Evolutionary conservation across 805 yeast species (phyloP).

Genomic region (Wickerhamiella australiensis): DNA sequence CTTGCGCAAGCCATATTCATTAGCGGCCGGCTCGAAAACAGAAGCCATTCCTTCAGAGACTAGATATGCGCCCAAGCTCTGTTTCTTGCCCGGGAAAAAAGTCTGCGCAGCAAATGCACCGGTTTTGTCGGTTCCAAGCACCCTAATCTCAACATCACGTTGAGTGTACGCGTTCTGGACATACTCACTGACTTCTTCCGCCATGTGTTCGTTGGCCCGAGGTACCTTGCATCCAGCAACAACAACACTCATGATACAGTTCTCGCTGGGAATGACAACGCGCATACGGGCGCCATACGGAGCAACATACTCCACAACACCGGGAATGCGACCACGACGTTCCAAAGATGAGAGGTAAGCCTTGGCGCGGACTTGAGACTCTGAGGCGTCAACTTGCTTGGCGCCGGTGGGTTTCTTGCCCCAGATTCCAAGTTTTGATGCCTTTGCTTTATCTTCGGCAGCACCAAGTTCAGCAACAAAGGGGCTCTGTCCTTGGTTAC

Average conservation of each 20-base stretch:
- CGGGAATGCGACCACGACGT: constrained; percentile 52
- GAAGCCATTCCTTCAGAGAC: constrained; percentile 52
- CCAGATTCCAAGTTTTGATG: constrained; percentile 49
- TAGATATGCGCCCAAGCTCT: constrained; percentile 38
- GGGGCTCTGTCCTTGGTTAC: constrained; percentile 60
- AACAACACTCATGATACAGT: constrained; percentile 53
- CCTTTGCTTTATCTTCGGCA: constrained; percentile 49
- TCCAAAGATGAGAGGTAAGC: constrained; percentile 59
- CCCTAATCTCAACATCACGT: constrained; percentile 58
- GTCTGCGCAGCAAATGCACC: constrained; percentile 74
- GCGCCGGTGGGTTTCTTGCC: constrained; percentile 43
- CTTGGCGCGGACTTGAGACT: constrained; percentile 55
- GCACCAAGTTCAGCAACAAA: constrained; percentile 70
- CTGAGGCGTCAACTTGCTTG: constrained; percentile 71
- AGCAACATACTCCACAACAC: constrained; percentile 59
- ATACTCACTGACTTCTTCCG: constrained; percentile 42
- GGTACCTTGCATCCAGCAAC: constrained; percentile 58
- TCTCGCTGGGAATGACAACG: constrained; percentile 58
- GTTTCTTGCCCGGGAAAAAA: constrained; percentile 33
- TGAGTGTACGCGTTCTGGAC: constrained; percentile 49
- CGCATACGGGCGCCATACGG: constrained; percentile 52
- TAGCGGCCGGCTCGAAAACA: constrained; percentile 53
- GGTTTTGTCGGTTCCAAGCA: constrained; percentile 57
- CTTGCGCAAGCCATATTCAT: constrained; percentile 41
- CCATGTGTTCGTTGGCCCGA: constrained; percentile 27